Percentiles rank a stretch among this genome's conserved stretches.
Conservation (phyloP, 164 flowering plant genomes). For the Tinospora cordifolia region DNA sequence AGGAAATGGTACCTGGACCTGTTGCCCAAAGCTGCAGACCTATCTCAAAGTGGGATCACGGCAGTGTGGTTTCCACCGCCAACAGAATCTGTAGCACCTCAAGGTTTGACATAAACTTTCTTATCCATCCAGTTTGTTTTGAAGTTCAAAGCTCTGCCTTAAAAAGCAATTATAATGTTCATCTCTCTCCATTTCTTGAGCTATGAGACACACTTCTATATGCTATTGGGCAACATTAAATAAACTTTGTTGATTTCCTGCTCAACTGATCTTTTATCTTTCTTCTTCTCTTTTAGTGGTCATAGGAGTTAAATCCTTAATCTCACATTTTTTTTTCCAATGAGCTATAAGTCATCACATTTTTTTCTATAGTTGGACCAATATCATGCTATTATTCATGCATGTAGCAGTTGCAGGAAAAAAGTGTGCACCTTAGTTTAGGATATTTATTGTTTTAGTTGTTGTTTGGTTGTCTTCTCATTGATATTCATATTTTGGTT, state of each 20-base stretch:
- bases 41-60: constrained; percentile 49
- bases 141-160: neutral
- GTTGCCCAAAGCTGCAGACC: constrained; percentile 51
- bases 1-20: constrained; percentile 52
- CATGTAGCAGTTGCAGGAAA: neutral
- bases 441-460: neutral
- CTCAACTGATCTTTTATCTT: neutral
- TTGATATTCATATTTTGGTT: neutral
- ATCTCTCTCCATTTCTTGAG: neutral
- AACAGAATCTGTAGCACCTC: constrained; percentile 62
- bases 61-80: constrained; percentile 65
- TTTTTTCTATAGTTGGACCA: neutral
- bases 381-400: neutral
- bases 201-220: neutral
- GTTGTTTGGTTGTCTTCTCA: neutral
- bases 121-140: neutral
- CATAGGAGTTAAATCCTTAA: neutral
- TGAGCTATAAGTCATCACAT: neutral
- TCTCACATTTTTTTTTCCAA: neutral
- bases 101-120: constrained; percentile 30
- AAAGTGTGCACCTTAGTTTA: neutral
- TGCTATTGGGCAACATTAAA: neutral
- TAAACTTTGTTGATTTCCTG: neutral
- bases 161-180: neutral
- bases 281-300: neutral